phyloP scores from a whole-genome alignment of 2,329 filamentous ascomycete species.

The Fusarium falciforme region DNA sequence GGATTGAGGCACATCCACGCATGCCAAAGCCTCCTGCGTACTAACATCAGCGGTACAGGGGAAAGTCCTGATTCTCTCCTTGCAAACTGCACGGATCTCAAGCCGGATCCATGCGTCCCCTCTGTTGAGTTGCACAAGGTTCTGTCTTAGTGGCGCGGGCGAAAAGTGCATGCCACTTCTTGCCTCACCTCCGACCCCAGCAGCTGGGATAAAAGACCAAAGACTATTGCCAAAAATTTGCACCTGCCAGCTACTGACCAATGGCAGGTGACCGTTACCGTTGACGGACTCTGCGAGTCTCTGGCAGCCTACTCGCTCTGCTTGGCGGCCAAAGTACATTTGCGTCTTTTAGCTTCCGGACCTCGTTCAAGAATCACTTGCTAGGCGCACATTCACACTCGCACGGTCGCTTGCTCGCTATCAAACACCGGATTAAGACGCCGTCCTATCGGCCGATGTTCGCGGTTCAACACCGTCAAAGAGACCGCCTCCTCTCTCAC shows the following conservation, averaged over 20 bases:
- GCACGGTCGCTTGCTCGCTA: constrained; percentile 22
- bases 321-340: constrained; percentile 8
- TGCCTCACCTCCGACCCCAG: constrained; percentile 18
- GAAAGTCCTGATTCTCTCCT: constrained; percentile 13
- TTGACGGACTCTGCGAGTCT: constrained; percentile 25
- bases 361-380: constrained; percentile 18
- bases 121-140: constrained; percentile 33
- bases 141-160: constrained; percentile 23
- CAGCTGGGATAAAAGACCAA: constrained; percentile 24
- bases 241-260: constrained; percentile 24
- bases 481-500: constrained; percentile 6
- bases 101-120: constrained; percentile 12
- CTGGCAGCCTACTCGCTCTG: constrained; percentile 7
- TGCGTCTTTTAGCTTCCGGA: constrained; percentile 20
- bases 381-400: constrained; percentile 23
- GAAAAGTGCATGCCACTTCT: constrained; percentile 26
- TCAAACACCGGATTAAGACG: constrained; percentile 32
- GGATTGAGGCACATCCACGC: constrained; percentile 27
- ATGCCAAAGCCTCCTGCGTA: constrained; percentile 34
- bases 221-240: constrained; percentile 40
- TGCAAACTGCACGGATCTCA: constrained; percentile 11
- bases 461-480: constrained; percentile 14
- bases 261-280: constrained; percentile 12
- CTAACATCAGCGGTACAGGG: constrained; percentile 28
- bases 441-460: constrained; percentile 31